A percentile compares a stretch with the other conserved stretches of the same genome.
Evolutionary conservation across 768 basidiomycete genomes (phyloP).

Genomic region (Trametes cubensis): DNA sequence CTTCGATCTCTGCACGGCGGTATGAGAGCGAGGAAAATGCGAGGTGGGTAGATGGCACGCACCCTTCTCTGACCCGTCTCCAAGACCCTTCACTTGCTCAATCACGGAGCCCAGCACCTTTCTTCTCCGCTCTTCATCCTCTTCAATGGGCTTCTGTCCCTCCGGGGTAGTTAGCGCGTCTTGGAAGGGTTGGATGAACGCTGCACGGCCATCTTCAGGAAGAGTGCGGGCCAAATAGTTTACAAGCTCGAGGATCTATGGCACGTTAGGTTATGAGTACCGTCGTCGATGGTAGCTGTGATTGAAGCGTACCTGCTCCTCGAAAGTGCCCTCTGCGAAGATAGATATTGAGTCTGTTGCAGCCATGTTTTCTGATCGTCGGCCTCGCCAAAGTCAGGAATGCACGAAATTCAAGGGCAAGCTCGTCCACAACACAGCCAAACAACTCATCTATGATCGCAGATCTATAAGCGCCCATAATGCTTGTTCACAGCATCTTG

Average conservation of each 20-base stretch:
- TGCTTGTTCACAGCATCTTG: too few relatives aligned
- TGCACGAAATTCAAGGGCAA: constrained; percentile 21
- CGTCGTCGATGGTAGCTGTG: not conserved
- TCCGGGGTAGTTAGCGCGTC: constrained; percentile 55
- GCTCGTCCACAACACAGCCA: constrained; percentile 18
- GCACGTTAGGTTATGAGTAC: not conserved
- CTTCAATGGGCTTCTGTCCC: constrained; percentile 53
- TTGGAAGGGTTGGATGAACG: constrained; percentile 68
- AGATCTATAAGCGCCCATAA: not conserved
- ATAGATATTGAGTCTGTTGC: constrained; percentile 77
- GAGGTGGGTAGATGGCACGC: constrained; percentile 25
- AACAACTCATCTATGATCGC: constrained; percentile 14
- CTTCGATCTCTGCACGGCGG: constrained; percentile 66
- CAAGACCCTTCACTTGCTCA: constrained; percentile 64
- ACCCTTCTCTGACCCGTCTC: constrained; percentile 82
- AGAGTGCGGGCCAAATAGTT: constrained; percentile 68
- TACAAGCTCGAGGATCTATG: constrained; percentile 75
- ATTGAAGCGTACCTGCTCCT: constrained; percentile 65
- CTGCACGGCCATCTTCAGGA: constrained; percentile 67
- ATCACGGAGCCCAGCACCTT: constrained; percentile 62
- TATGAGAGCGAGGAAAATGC: constrained; percentile 3
- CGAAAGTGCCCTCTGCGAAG: constrained; percentile 86
- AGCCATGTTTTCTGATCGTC: constrained; percentile 49
- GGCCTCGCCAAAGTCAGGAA: constrained; percentile 4
- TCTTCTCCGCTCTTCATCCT: constrained; percentile 56